Percentiles rank a stretch among this genome's conserved stretches.
phyloP scores from a whole-genome alignment of 139 green algal genomes.

The Marvania coccoides region DNA sequence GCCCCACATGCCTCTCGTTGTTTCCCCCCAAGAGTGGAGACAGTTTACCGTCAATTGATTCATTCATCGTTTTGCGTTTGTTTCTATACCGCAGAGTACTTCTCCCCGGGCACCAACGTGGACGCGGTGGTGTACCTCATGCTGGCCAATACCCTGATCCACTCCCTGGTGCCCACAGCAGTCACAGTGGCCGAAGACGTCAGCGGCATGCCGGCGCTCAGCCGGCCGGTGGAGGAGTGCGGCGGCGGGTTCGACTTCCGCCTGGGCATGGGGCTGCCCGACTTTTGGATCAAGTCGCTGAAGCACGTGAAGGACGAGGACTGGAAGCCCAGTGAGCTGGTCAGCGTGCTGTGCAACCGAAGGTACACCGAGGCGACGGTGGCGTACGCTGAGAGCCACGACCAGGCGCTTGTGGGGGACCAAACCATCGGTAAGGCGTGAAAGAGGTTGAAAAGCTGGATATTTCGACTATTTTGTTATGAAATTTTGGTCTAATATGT shows the following conservation, averaged over 20 bases:
- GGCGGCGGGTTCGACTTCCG: conserved; percentile 90
- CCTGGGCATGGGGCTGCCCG: conserved; percentile 89
- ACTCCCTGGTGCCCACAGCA: conserved; percentile 56
- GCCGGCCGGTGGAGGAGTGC: conserved; percentile 75
- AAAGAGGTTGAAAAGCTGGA: no score
- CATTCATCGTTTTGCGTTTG: no score
- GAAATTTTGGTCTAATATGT: neutral
- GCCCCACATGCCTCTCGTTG: no score
- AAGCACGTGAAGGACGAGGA: conserved; percentile 78
- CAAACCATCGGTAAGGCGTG: conserved; percentile 39
- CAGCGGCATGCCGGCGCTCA: conserved; percentile 85
- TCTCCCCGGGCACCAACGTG: conserved; percentile 68
- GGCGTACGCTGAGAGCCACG: conserved; percentile 78
- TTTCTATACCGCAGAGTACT: conserved; percentile 1
- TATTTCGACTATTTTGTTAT: no score
- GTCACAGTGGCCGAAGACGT: conserved; percentile 94
- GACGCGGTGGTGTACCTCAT: conserved; percentile 95
- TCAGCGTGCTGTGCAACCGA: conserved; percentile 81
- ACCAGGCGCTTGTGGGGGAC: conserved; percentile 82
- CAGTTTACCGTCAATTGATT: no score
- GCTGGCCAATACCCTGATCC: conserved; percentile 83
- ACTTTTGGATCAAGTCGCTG: conserved; percentile 76
- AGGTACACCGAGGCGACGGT: conserved; percentile 74
- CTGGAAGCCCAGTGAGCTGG: conserved; percentile 73
- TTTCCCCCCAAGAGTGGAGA: no score